Base-by-base conservation (phyloP, 805 yeast species). In the Zygoascus tannicola region DNA sequence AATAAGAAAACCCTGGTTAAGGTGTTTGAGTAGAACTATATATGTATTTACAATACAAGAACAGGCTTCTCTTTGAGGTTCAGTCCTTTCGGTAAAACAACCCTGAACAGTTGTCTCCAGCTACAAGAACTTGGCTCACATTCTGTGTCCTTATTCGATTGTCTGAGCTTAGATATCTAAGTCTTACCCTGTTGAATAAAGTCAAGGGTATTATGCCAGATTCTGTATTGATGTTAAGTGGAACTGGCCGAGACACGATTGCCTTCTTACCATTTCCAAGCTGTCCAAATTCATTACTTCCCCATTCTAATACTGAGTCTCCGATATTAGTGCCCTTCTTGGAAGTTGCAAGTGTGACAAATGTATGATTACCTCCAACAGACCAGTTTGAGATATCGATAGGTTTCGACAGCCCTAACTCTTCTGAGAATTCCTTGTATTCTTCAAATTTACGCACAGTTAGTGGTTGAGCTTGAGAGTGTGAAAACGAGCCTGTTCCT, bases 241-340 rank as follows among this genome's bases (percentile, higher is more conserved):
- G 48, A 10, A 41, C 41, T 37, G 48, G 50, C 35, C 19, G 16
- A 2, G 56, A 50, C 12, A 39, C 60, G 57, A 81, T 81, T 47
- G 73, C 72, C 35, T 73, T 68, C 55, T 81, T 82, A 22, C 95
- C 94, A 56, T 79, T 85, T 10, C 94, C 96, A 36, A 85, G 69
- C 64, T 90, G 96, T 20, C 90, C 94, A 53, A 51, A 68, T 55
- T 78, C 82, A 61, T 88, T 90, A 36, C 78, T 81, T 20, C 98
- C 98, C 86, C 95, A 86, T 4, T 67, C 73, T 32, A 81, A 59
- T 18, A 86, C 81, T 7, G 37, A 35, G 1, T 37, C 23, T 22
- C 23, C 23, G 22, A 38, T 22, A 20, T 40, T 12, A 18, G 30
- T 32, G 16, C 22, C 38, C 20, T n/a, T 3, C 10, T 32, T 21